Conservation (phyloP, 129 eudicot genomes). For the Solidago caesia region DNA sequence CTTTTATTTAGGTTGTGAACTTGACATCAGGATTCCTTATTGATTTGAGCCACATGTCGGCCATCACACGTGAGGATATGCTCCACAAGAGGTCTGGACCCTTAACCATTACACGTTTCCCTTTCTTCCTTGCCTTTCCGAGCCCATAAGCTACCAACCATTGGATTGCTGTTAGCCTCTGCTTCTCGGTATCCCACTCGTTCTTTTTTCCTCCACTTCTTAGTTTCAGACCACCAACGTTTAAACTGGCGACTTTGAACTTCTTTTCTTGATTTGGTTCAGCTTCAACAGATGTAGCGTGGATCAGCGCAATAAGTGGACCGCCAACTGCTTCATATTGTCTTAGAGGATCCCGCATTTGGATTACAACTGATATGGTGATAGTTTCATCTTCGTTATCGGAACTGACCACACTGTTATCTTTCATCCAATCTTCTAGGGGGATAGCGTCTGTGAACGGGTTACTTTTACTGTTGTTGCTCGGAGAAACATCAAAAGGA, state of each 20-base stretch:
- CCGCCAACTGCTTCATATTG: slow-evolving; percentile 94
- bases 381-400: slow-evolving; percentile 31
- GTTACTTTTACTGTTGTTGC: slow-evolving; percentile 17
- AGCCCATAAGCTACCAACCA: slow-evolving; percentile 88
- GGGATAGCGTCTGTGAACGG: slow-evolving; percentile 57
- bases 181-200: slow-evolving; percentile 86
- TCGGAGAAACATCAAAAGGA: slow-evolving; percentile 85
- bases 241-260: slow-evolving; percentile 60
- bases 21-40: slow-evolving; percentile 90
- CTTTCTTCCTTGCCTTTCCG: slow-evolving; percentile 67
- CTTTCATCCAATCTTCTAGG: slow-evolving; percentile 74
- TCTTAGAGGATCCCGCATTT: slow-evolving; percentile 75
- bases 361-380: slow-evolving; percentile 52
- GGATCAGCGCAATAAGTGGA: slow-evolving; percentile 63
- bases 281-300: slow-evolving; percentile 39
- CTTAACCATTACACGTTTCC: slow-evolving; percentile 45
- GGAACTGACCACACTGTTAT: slow-evolving; percentile 20
- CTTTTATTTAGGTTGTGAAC: slow-evolving; percentile 39
- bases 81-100: slow-evolving; percentile 82
- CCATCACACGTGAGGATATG: slow-evolving; percentile 81
- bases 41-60: slow-evolving; percentile 96
- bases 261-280: slow-evolving; percentile 52
- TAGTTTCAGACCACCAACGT: slow-evolving; percentile 74
- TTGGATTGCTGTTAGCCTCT: slow-evolving; percentile 78
- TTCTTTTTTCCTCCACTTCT: slow-evolving; percentile 52